Percentiles rank a stretch among this genome's conserved stretches.
These are phyloP conservation scores for Blastobotrys terrestris DNA, from an alignment of 805 yeast genomes.

Conservation along the genomic window DNA sequence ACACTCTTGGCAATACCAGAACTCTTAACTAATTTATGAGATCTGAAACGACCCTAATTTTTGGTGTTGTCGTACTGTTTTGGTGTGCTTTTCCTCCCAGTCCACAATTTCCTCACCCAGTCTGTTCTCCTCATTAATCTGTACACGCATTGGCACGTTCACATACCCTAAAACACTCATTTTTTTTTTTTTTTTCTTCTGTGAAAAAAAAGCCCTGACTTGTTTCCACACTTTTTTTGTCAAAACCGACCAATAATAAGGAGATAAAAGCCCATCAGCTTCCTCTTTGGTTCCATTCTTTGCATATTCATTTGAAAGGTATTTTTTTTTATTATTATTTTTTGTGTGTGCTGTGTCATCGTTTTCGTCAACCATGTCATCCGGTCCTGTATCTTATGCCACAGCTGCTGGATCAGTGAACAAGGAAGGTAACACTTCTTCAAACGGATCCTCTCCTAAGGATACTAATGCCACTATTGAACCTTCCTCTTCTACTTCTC, in stretches of 20 bases:
- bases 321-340: too few species aligned
- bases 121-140: neutral
- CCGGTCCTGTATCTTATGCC: constrained; percentile 22
- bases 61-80: too few species aligned
- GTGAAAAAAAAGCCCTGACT: neutral
- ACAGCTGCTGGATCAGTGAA: constrained; percentile 17
- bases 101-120: neutral
- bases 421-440: neutral
- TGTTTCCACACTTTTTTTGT: too few species aligned
- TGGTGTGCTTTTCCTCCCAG: neutral
- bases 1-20: too few species aligned
- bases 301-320: neutral
- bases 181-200: neutral
- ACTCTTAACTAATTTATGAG: too few species aligned
- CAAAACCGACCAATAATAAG: neutral
- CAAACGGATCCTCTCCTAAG: neutral
- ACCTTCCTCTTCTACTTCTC: neutral
- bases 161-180: neutral
- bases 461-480: neutral
- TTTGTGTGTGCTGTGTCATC: constrained; percentile 7
- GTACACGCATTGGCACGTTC: too few species aligned
- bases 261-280: neutral
- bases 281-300: neutral
- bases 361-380: constrained; percentile 16
- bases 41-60: too few species aligned